Evolutionary conservation across 257 asterid genomes (phyloP).

Genomic region (Solanum bulbocastanum): DNA sequence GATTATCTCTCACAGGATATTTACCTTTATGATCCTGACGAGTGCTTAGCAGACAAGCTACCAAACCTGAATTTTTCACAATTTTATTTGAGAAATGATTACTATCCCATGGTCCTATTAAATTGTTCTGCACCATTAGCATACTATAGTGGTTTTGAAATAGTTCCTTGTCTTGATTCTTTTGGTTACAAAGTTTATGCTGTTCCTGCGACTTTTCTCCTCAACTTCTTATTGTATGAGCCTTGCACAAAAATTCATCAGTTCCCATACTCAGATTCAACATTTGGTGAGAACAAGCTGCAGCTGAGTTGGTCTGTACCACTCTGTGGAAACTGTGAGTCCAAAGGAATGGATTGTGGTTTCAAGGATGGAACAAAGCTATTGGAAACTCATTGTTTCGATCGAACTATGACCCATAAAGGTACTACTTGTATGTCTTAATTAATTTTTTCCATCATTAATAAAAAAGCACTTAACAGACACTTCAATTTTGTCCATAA

Average conservation of each 20-base stretch:
- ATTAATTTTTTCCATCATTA: not conserved
- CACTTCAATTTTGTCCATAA: not conserved
- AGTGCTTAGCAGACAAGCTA: not conserved
- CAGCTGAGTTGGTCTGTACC: not conserved
- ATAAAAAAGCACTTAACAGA: not conserved
- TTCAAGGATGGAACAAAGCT: not conserved
- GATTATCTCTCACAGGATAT: not conserved
- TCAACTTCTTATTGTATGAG: not conserved
- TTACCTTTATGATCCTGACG: not conserved
- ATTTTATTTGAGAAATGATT: not conserved
- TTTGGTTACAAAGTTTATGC: not conserved
- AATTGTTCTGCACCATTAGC: not conserved
- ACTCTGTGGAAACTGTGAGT: not conserved
- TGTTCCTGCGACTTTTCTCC: rapidly evolving
- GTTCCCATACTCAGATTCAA: not conserved
- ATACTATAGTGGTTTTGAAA: rapidly evolving
- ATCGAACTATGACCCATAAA: not conserved
- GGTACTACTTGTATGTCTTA: not conserved
- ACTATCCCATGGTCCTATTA: not conserved
- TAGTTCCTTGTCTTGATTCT: not conserved
- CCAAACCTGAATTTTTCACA: not conserved
- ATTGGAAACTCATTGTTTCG: not conserved
- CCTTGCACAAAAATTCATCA: not conserved
- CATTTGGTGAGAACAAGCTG: not conserved
- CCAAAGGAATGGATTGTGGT: not conserved